Evolutionary conservation across 345 rosid genomes (phyloP).

Genomic region (Moringa oleifera): DNA sequence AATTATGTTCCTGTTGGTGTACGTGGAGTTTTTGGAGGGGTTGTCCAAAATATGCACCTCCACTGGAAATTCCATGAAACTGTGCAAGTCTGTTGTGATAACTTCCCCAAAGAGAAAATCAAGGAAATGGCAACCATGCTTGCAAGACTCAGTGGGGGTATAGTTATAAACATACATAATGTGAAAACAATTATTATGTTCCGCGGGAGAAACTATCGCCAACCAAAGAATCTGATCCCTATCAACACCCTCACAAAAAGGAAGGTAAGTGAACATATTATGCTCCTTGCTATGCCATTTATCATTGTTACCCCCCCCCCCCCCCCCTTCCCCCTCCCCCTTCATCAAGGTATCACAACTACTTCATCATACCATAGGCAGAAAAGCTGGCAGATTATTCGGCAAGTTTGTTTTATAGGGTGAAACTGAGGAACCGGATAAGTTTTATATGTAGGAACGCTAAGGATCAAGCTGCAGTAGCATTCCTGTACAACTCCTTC

Average conservation of each 20-base stretch:
- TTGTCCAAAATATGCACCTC: slow-evolving; percentile 95
- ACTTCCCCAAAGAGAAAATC: slow-evolving; percentile 86
- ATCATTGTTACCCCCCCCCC: no score
- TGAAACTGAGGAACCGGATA: not conserved
- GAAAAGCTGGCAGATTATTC: not conserved
- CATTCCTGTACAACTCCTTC: no score
- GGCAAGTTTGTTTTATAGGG: not conserved
- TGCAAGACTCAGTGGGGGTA: slow-evolving; percentile 88
- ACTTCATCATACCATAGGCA: not conserved
- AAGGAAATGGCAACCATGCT: slow-evolving; percentile 95
- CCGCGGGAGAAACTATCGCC: slow-evolving; percentile 96
- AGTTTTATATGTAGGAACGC: no score
- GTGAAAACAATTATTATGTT: slow-evolving; percentile 95
- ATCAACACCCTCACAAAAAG: slow-evolving; percentile 92
- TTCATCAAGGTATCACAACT: not conserved
- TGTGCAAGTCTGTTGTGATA: slow-evolving; percentile 93
- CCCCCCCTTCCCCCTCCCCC: slow-evolving; percentile 12
- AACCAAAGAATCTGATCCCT: slow-evolving; percentile 90
- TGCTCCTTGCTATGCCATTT: not conserved
- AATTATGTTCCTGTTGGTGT: slow-evolving; percentile 97
- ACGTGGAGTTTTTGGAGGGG: slow-evolving; percentile 98
- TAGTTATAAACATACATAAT: slow-evolving; percentile 75
- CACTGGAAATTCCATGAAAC: slow-evolving; percentile 99
- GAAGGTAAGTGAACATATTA: slow-evolving; percentile 44
- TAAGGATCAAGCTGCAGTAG: no score